Percentiles rank a stretch among this genome's conserved stretches.
Conservation (phyloP, 805 yeast species). For the Candida tibetensis region DNA sequence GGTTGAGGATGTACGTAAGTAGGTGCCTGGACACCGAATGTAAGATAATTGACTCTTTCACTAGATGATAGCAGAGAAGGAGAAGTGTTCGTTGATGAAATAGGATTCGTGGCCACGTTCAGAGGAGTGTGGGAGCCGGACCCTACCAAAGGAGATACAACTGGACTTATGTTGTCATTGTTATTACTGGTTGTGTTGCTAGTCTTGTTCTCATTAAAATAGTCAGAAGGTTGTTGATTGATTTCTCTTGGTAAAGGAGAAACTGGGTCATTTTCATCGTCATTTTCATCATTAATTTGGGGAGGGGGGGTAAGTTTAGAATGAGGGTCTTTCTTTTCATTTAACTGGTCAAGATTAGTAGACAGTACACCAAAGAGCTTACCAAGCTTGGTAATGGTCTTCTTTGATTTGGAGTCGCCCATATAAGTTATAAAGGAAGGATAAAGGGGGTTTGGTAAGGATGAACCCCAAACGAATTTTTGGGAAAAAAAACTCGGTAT, state of each 20-base stretch:
- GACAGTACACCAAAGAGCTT: conserved; percentile 25
- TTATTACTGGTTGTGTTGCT: too few relatives aligned
- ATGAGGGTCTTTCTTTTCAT: conserved; percentile 1
- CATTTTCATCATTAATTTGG: neutral
- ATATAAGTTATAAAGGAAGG: too few relatives aligned
- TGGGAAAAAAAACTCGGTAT: too few relatives aligned
- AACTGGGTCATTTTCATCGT: conserved; percentile 9
- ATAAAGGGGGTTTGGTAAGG: too few relatives aligned
- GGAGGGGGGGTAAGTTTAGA: conserved; percentile 4
- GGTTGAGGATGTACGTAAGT: conserved; percentile 8
- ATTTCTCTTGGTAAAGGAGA: conserved; percentile 11
- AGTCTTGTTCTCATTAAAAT: neutral
- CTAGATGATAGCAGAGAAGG: conserved; percentile 8
- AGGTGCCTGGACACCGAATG: conserved; percentile 4
- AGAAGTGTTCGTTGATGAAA: conserved; percentile 5
- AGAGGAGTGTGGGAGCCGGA: conserved; percentile 9
- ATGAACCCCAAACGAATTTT: too few relatives aligned
- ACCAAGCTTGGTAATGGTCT: conserved; percentile 22
- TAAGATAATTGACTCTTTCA: conserved; percentile 4
- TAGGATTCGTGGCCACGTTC: conserved; percentile 2
- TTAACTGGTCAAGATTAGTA: conserved; percentile 7
- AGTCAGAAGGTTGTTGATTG: conserved; percentile 1
- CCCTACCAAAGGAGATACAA: conserved; percentile 2
- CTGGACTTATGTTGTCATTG: neutral
- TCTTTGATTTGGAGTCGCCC: conserved; percentile 22